Base-by-base conservation (phyloP, 352 stramenopile species). In the Phytopythium cucurbitacearum region DNA sequence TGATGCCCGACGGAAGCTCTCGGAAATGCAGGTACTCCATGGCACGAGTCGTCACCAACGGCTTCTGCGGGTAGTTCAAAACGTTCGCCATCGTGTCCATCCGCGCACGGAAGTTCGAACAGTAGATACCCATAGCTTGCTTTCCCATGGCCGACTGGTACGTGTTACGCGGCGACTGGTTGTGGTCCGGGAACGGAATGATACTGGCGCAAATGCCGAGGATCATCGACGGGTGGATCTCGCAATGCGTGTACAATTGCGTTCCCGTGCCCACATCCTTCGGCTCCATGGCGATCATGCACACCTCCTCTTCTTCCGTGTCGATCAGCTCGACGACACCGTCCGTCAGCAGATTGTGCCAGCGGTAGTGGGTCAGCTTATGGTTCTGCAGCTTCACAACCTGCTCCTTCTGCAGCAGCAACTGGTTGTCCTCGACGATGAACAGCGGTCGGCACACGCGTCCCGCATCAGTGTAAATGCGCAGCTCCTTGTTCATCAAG, bases 71-170 rank as follows among this genome's bases (percentile, higher is more conserved):
- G 65, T 99, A 99, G 72, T 99, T 98, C 13, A 99, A 79, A 10
- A 99, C 95, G 71, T 99, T 98, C 7, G 97, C 96, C 88, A 99
- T 98, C 15, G 97, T 99, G 67, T 99, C 97, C 97, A 99, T 99
- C 52, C 98, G 86, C 53, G 98, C 94, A 48, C 97, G 91, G 70
- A 99, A 99, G 80, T 99, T 99, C 12, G 94, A 99, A 4, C 91
- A 89, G 73, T 99, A 99, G 56, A 99, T 99, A 59, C 84, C 75
- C 97, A 99, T 99, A 36, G 98, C 97, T 73, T 99, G 98, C 78
- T 99, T 99, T 47, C 98, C 98, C 98, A 99, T 99, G 59, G 97
- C 97, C 64, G 86, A 97, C 75, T 99, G 97, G 67, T 99, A 99
- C 35, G 97, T 99, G 82, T 99, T 99, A 94, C 98, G 94, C 49